These are phyloP conservation scores for Claviceps sp. DNA, from an alignment of 2,329 filamentous ascomycete species.

Conservation along the genomic window DNA sequence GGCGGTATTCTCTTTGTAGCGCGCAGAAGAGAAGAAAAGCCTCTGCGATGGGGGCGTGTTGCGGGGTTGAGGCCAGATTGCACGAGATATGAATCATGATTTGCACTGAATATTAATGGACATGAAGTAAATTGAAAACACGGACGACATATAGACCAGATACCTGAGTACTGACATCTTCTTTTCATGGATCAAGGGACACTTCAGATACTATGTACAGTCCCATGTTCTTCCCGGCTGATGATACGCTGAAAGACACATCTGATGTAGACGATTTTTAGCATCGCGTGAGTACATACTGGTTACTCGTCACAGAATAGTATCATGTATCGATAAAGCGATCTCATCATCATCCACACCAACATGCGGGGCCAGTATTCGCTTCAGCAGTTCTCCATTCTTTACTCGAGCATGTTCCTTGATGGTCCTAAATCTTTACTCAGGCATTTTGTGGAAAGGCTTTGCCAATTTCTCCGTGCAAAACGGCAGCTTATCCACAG, in stretches of 20 bases:
- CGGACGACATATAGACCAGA: background rate
- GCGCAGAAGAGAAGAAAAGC: background rate
- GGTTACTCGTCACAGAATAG: background rate
- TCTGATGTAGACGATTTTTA: too few relatives aligned
- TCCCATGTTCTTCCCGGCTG: background rate
- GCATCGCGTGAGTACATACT: background rate
- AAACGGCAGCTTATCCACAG: constrained; percentile 54
- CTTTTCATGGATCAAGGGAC: background rate
- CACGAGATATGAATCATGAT: background rate
- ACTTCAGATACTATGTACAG: background rate
- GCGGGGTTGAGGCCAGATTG: background rate
- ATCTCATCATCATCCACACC: background rate
- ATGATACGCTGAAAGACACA: too few relatives aligned
- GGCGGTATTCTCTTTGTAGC: background rate
- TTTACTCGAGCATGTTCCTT: too few relatives aligned
- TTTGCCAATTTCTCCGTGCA: constrained; percentile 52
- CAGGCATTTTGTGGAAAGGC: constrained; percentile 50
- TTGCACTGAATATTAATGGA: background rate
- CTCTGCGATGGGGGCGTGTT: too few relatives aligned
- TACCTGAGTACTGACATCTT: too few relatives aligned
- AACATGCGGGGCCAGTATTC: background rate
- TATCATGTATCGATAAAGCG: background rate
- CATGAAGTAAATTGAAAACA: background rate
- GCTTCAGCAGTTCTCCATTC: too few relatives aligned
- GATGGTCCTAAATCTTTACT: constrained; percentile 22